Evolutionary conservation across 768 basidiomycete genomes (phyloP).

Genomic region (Tulasnella sp.): DNA sequence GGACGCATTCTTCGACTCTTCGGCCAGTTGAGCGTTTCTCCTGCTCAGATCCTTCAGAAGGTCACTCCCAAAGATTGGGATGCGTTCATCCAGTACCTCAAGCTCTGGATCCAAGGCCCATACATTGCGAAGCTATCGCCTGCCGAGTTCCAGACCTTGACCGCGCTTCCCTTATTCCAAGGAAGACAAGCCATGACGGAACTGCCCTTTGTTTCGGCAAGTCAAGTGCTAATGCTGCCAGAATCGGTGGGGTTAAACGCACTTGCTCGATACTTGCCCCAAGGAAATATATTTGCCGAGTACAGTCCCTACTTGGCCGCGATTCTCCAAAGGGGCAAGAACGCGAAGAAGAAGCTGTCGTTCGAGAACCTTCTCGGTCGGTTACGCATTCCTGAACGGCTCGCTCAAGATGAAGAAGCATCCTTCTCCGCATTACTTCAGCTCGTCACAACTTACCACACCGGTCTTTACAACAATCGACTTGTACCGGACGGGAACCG

Average conservation of each 20-base stretch:
- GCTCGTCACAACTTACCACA: neutral
- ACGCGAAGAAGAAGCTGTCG: neutral
- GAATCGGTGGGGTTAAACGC: neutral
- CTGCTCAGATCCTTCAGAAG: neutral
- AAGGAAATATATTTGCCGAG: neutral
- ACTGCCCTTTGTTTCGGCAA: neutral
- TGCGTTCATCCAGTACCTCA: neutral
- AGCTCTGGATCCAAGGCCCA: neutral
- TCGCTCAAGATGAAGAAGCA: neutral
- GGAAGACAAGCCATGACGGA: neutral
- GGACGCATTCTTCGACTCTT: neutral
- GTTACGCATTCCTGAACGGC: neutral
- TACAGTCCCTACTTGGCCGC: neutral
- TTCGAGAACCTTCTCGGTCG: neutral
- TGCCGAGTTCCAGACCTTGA: neutral
- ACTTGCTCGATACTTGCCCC: neutral
- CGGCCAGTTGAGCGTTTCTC: neutral
- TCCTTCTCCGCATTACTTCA: neutral
- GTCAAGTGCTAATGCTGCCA: neutral
- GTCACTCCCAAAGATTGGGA: neutral
- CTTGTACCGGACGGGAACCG: conserved; percentile 7
- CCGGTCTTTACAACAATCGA: neutral
- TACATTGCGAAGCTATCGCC: neutral
- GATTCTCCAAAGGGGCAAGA: neutral
- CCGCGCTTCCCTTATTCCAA: neutral